Evolutionary conservation across 768 basidiomycete genomes (phyloP), one percentile per base, ranked within the genome.

Genomic region (Xerocomus potaroensis): DNA sequence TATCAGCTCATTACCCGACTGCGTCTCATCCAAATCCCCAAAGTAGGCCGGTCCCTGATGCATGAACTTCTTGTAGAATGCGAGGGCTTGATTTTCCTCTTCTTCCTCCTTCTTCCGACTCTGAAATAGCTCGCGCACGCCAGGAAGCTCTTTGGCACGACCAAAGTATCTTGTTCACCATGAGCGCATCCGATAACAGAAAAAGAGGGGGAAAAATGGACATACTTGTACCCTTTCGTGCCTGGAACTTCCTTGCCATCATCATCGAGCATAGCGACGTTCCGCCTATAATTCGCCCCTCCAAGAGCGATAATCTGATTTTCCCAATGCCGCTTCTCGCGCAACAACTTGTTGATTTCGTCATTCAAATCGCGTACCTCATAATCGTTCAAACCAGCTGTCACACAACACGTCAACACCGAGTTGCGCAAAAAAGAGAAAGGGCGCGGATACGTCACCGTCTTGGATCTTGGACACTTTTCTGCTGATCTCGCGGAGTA

Each of bases 391-490:
- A 97, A 67, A 43, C 91, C 91, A 57, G 90, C 94, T 97, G 58
- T 38, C 50, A 26, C 15, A 10, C 6, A 23, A 43, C 5, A 12
- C 8, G 10, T n/a, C n/a, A n/a, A n/a, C n/a, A n/a, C n/a, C n/a
- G n/a, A n/a, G n/a, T n/a, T n/a, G n/a, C n/a, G n/a, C n/a, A n/a
- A n/a, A n/a, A n/a, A n/a, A n/a, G n/a, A n/a, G 5, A 12, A 16
- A 15, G 9, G 27, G 36, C 7, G 15, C 38, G 34, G 32, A 30
- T 6, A 33, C 32, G 19, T 43, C 1, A 93, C 92, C 70, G 60
- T 99, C 95, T 66, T 99, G 95, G 37, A 98, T 98, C 69, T 98
- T 97, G 14, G 91, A 92, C 21, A 98, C 95, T 65, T 99, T 98
- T 50, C 95, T 65, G 62, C 90, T 92, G 40, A 97, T 93, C 62